Conservation (phyloP, 169 alveolate species). For the Plasmodium chabaudi region DNA sequence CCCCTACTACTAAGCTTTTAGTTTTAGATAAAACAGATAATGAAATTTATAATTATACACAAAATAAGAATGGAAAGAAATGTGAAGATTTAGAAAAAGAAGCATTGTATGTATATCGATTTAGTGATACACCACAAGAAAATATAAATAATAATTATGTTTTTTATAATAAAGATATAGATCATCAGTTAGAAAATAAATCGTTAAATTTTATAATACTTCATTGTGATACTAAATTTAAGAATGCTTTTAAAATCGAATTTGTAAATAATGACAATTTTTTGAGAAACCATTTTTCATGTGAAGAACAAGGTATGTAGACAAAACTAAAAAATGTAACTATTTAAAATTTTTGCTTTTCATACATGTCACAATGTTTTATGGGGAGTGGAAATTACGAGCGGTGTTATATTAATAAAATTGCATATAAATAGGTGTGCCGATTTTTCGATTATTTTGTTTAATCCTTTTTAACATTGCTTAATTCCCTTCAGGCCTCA, state of each 20-base stretch:
- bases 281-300: conserved; percentile 64
- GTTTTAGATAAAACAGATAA: conserved; percentile 37
- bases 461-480: too few relatives aligned
- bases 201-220: conserved; percentile 27
- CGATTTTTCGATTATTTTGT: too few relatives aligned
- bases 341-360: conserved; percentile 3
- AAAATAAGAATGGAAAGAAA: conserved; percentile 30
- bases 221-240: conserved; percentile 30
- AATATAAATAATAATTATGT: conserved; percentile 5
- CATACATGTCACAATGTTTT: too few relatives aligned
- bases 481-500: background rate
- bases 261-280: conserved; percentile 34
- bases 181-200: background rate
- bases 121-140: conserved; percentile 9
- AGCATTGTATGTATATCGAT: conserved; percentile 34
- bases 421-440: too few relatives aligned
- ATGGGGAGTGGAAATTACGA: too few relatives aligned
- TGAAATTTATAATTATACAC: conserved; percentile 39
- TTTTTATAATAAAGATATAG: conserved; percentile 39
- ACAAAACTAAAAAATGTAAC: too few relatives aligned
- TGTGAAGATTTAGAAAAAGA: conserved; percentile 52
- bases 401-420: too few relatives aligned
- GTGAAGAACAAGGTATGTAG: conserved; percentile 69
- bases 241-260: conserved; percentile 67
- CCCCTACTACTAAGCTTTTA: conserved; percentile 39